Percentiles rank a stretch among this genome's conserved stretches.
These are phyloP conservation scores for Rugonectria rugulosa DNA, from an alignment of 2,329 filamentous ascomycete genomes.

Conservation along the genomic window DNA sequence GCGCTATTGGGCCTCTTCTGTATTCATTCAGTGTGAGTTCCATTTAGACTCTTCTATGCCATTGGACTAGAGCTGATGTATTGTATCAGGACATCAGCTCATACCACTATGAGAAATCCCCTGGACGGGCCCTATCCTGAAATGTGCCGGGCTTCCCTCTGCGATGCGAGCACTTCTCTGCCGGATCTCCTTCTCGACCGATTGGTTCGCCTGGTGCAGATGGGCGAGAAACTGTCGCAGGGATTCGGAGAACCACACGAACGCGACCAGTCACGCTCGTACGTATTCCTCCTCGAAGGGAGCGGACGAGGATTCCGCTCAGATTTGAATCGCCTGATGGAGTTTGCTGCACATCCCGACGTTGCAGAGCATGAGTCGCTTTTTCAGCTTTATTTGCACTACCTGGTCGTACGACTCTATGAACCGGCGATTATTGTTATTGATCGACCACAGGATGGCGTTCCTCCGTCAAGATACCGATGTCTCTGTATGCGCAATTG, in stretches of 20 bases:
- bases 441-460: constrained; percentile 35
- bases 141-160: constrained; percentile 43
- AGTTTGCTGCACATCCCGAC: constrained; percentile 32
- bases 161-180: constrained; percentile 32
- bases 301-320: constrained; percentile 43
- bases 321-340: constrained; percentile 44
- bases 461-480: constrained; percentile 39
- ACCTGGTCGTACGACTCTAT: constrained; percentile 48
- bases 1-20: constrained; percentile 50
- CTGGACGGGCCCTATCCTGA: constrained; percentile 44
- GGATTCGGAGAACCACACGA: constrained; percentile 43
- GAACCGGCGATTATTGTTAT: constrained; percentile 48
- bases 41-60: neutral
- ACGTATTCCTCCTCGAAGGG: constrained; percentile 44
- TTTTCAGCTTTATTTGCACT: constrained; percentile 45
- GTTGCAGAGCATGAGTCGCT: constrained; percentile 2
- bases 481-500: constrained; percentile 46
- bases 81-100: constrained; percentile 44
- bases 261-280: constrained; percentile 37
- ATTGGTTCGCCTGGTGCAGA: constrained; percentile 45
- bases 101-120: constrained; percentile 45
- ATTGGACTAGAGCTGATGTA: constrained; percentile 3
- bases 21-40: constrained; percentile 47
- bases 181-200: constrained; percentile 45
- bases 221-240: constrained; percentile 45